Base-by-base conservation (phyloP, 1,284 basidiomycete species). In the Ganoderma lingzhi region DNA sequence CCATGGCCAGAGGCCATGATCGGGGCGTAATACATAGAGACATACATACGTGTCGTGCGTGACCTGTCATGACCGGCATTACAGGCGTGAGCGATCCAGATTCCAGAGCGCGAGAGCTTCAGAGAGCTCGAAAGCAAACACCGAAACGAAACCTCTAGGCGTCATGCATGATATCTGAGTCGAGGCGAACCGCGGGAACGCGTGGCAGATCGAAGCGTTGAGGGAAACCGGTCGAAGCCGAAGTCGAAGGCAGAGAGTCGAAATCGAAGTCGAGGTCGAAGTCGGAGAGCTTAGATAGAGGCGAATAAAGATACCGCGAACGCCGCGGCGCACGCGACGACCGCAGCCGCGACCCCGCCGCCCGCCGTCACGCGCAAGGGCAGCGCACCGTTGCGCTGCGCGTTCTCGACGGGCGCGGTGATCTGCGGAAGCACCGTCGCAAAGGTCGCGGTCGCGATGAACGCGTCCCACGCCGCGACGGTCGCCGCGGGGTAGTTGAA, bases 391-490 rank as follows among this genome's bases (percentile, higher is more conserved):
- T 15, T 45, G 28, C 56, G 48, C 64, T 65, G 44, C 44, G 39
- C 64, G 41, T 61, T 48, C 62, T 30, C 35, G 19, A 39, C 28
- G 32, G 19, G 12, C 48, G 15, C 62, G 39, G 39, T 41, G 39
- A 48, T 55, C 44, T 48, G 42, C 15, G 68, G 45, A 12, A 70
- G 53, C 14, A 66, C 48, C n/a, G 71, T 72, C 53, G 73, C 71
- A 15, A 61, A 1, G 3, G 73, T 75, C 37, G 74, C 73, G 28
- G 76, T 76, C 63, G 75, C 74, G 66, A 80, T 75, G 74, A 76
- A 81, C 62, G 67, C 76, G 53, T 84, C 77, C 90, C 90, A 92
- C 1, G 88, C 87, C 12, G 83, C 83, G 53, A 87, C 84, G 28
- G 85, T 84, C 62, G 82, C 82, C 8, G 87, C 55, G 10, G 76